These are phyloP conservation scores for Adansonia gregorii DNA, from an alignment of 441 rosid genomes.

Conservation along the genomic window DNA sequence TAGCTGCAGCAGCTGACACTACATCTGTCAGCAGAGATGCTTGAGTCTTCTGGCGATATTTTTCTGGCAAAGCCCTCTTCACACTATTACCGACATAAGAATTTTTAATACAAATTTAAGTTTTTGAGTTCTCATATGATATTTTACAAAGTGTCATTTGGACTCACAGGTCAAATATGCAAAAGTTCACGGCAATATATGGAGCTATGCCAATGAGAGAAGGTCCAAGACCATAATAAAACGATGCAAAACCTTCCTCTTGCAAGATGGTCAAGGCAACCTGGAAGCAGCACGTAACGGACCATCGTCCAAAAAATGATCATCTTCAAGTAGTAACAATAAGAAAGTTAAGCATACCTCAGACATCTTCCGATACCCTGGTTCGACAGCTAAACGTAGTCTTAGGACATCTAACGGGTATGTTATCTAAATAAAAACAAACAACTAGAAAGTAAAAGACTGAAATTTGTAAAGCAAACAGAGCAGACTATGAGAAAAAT, in stretches of 20 bases:
- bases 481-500: slow-evolving; percentile 10
- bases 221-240: slow-evolving; percentile 94
- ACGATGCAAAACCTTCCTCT: slow-evolving; percentile 93
- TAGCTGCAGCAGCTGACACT: slow-evolving; percentile 84
- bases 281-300: slow-evolving; percentile 43
- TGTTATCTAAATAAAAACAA: slow-evolving; percentile 59
- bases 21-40: slow-evolving; percentile 85
- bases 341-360: slow-evolving; percentile 55
- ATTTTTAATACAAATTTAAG: slow-evolving; percentile 10
- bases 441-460: background rate
- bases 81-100: slow-evolving; percentile 53
- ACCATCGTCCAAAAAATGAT: slow-evolving; percentile 6
- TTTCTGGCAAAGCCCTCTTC: slow-evolving; percentile 90
- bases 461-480: background rate
- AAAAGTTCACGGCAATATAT: slow-evolving; percentile 95
- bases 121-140: slow-evolving; percentile 13
- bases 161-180: slow-evolving; percentile 95
- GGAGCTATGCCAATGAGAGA: slow-evolving; percentile 96
- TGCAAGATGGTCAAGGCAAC: slow-evolving; percentile 86
- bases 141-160: slow-evolving; percentile 16
- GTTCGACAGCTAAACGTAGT: slow-evolving; percentile 94
- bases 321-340: slow-evolving; percentile 27
- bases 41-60: slow-evolving; percentile 70
- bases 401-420: slow-evolving; percentile 96
- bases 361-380: slow-evolving; percentile 86